Evolutionary conservation across 176 grass and related monocot genomes (phyloP).

Genomic region (Aegilops bicornis): DNA sequence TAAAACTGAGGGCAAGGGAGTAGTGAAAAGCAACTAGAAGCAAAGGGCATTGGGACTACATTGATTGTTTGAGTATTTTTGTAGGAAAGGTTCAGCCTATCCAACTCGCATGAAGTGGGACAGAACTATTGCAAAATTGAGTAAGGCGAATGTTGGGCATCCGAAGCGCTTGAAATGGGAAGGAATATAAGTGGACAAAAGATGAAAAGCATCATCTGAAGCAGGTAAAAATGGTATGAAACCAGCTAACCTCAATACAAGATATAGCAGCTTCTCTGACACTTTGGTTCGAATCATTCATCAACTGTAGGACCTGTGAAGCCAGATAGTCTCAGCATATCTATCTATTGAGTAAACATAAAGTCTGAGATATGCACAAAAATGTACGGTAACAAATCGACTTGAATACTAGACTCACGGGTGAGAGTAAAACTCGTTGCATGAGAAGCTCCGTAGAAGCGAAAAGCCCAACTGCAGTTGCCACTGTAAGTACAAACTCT

Average conservation of each 20-base stretch:
- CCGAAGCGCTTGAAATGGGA: too few relatives aligned
- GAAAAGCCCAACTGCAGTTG: conserved; percentile 72
- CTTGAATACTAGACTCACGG: conserved; percentile 49
- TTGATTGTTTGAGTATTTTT: background rate
- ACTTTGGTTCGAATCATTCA: conserved; percentile 89
- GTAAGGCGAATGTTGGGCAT: background rate
- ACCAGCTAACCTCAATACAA: conserved; percentile 72
- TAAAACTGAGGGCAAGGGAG: background rate
- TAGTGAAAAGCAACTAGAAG: background rate
- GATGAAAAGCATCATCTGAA: background rate
- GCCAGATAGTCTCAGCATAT: conserved; percentile 13
- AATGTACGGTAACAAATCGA: background rate
- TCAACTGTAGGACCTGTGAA: conserved; percentile 79
- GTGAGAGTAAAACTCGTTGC: conserved; percentile 78
- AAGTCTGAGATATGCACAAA: background rate
- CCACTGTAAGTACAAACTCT: conserved; percentile 78
- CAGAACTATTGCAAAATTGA: conserved; percentile 7
- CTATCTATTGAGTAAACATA: background rate
- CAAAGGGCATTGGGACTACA: background rate
- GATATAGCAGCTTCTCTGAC: conserved; percentile 80
- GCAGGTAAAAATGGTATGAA: conserved; percentile 2
- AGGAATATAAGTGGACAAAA: too few relatives aligned
- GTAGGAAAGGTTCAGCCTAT: background rate
- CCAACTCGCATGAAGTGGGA: background rate
- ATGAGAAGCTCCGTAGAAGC: conserved; percentile 84